Conservation (phyloP, 139 green algal species). For the Micromonas commoda region DNA sequence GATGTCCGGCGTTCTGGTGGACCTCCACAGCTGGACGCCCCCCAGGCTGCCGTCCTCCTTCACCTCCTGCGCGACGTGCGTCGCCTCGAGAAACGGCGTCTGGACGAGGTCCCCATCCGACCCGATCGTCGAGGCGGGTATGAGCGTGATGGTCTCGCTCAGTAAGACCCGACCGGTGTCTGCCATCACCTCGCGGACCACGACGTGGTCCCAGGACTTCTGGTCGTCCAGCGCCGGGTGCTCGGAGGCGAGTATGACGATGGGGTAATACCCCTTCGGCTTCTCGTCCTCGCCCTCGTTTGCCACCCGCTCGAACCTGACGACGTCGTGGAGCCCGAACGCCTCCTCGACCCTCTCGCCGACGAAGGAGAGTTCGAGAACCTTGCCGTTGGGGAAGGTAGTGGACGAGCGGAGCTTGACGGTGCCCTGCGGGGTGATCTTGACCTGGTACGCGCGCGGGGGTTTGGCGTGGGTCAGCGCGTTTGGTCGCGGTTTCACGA, state of each 20-base stretch:
- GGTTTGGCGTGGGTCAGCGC: too few species aligned
- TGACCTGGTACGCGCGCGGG: too few species aligned
- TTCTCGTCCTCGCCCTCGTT: not conserved
- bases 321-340: not conserved
- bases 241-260: not conserved
- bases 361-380: not conserved
- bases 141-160: not conserved
- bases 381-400: not conserved
- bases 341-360: not conserved
- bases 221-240: conserved; percentile 10
- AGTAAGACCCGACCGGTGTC: not conserved
- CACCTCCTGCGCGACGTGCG: conserved; percentile 5
- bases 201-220: not conserved
- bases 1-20: not conserved
- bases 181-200: conserved; percentile 1
- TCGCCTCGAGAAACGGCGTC: too few species aligned
- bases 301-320: not conserved
- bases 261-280: not conserved
- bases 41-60: not conserved
- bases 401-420: not conserved
- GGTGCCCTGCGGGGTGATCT: not conserved
- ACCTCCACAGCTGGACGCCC: not conserved
- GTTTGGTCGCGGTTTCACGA: too few species aligned
- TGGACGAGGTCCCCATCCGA: too few species aligned
- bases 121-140: too few species aligned